Conservation (phyloP, 257 asterid species). For the Nicotiana attenuata region DNA sequence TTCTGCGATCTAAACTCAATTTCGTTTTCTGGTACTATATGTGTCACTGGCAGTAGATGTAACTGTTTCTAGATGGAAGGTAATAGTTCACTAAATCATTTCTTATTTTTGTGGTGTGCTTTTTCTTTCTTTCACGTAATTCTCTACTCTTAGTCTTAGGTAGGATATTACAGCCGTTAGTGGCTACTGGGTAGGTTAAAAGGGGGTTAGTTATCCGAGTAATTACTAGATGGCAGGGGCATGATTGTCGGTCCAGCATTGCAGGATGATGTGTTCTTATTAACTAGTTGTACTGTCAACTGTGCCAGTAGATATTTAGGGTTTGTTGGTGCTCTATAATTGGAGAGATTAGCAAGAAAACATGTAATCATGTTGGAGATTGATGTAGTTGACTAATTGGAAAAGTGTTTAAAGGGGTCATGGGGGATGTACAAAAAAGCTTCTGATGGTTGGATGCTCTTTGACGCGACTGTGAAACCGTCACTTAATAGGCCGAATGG, state of each 20-base stretch:
- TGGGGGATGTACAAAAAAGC: not conserved
- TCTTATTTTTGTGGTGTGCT: not conserved
- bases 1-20: not conserved
- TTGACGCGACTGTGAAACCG: not conserved
- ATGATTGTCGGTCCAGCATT: not conserved
- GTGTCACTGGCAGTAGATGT: not conserved
- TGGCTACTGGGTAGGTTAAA: not conserved
- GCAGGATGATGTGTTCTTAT: not conserved
- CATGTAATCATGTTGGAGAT: not conserved
- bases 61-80: not conserved
- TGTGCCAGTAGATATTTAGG: not conserved
- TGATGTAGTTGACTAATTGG: not conserved
- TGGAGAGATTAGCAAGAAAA: not conserved
- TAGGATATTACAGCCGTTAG: not conserved
- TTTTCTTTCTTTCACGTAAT: not conserved
- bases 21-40: not conserved
- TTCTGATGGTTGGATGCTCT: not conserved
- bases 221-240: not conserved
- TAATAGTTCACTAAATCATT: not conserved
- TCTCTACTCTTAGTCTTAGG: not conserved
- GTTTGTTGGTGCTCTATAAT: not conserved
- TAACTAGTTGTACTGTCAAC: not conserved
- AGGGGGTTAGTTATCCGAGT: not conserved
- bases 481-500: not conserved
- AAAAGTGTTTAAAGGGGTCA: not conserved